Percentiles rank a stretch among this genome's conserved stretches.
phyloP scores from a whole-genome alignment of 805 yeast genomes.

The Yamadazyma akitaensis region DNA sequence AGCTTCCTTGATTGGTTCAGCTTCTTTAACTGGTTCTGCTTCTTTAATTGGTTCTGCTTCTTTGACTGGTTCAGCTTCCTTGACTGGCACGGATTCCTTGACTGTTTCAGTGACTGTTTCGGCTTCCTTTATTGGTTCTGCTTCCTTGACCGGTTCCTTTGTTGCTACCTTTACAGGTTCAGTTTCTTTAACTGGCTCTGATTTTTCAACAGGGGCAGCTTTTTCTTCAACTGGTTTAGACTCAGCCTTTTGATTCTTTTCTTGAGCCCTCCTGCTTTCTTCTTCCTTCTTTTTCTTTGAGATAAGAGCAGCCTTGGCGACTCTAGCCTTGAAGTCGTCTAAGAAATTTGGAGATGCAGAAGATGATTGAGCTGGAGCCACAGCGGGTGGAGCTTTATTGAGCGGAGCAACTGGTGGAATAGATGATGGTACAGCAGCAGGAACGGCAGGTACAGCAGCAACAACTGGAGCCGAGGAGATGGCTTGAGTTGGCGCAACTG shows the following conservation, averaged over 20 bases:
- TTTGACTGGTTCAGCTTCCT: conserved; percentile 7
- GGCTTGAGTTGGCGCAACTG: conserved; percentile 11
- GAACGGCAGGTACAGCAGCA: neutral
- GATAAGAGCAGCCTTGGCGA: conserved; percentile 8
- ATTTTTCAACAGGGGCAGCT: neutral
- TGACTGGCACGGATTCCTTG: conserved; percentile 7
- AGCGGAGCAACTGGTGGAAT: conserved; percentile 13
- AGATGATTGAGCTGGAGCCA: conserved; percentile 7
- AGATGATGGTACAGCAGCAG: conserved; percentile 10
- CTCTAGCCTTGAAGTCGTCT: conserved; percentile 13
- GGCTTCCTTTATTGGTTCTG: neutral
- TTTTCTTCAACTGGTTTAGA: conserved; percentile 4
- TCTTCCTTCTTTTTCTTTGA: conserved; percentile 8
- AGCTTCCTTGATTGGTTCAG: conserved; percentile 1
- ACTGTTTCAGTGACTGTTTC: neutral
- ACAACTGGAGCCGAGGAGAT: neutral
- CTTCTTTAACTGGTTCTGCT: conserved; percentile 2
- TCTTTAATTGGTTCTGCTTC: conserved; percentile 1
- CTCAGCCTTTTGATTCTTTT: neutral
- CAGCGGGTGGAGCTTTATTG: conserved; percentile 14
- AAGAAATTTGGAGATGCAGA: conserved; percentile 11
- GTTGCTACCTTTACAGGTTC: neutral
- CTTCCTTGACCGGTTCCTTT: neutral
- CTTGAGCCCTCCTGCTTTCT: conserved; percentile 1
- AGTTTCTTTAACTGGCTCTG: neutral